phyloP scores from a whole-genome alignment of 352 stramenopile genomes.

The Sclerospora graminicola region DNA sequence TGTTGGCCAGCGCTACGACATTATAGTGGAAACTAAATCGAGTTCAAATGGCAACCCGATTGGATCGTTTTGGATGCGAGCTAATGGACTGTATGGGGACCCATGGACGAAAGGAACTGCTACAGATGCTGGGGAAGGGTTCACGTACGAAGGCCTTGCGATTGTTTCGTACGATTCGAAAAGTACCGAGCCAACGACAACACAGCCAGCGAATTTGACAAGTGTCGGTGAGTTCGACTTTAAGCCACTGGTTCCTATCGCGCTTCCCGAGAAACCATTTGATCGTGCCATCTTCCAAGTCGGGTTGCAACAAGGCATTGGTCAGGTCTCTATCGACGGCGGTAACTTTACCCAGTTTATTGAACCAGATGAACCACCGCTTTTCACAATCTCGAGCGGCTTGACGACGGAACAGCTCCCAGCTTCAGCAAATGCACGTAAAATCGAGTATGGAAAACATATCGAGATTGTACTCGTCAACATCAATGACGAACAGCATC shows the following conservation, averaged over 20 bases:
- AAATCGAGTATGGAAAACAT: constrained; percentile 10
- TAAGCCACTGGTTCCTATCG: constrained; percentile 2
- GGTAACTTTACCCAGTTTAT: constrained; percentile 13
- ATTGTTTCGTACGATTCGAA: background rate
- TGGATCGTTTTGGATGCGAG: constrained; percentile 23
- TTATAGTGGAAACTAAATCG: constrained; percentile 18
- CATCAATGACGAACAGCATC: constrained; percentile 16
- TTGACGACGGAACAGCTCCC: constrained; percentile 2
- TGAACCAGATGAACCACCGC: constrained; percentile 6
- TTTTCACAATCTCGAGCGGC: constrained; percentile 10
- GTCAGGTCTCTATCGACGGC: constrained; percentile 17
- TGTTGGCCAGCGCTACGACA: constrained; percentile 23
- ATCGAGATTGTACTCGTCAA: constrained; percentile 20
- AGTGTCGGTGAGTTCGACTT: constrained; percentile 17
- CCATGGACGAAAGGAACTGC: constrained; percentile 10
- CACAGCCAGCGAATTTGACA: constrained; percentile 4
- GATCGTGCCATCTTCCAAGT: constrained; percentile 16
- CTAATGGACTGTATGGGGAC: constrained; percentile 12
- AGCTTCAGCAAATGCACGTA: background rate
- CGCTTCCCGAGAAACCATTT: constrained; percentile 7
- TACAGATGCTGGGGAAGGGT: constrained; percentile 2
- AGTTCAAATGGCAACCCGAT: background rate
- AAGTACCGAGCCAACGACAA: constrained; percentile 6
- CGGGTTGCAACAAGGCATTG: constrained; percentile 5
- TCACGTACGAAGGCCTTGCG: constrained; percentile 12